Base-by-base conservation (phyloP, 352 stramenopile species). In the Globisporangium cederbergense region DNA sequence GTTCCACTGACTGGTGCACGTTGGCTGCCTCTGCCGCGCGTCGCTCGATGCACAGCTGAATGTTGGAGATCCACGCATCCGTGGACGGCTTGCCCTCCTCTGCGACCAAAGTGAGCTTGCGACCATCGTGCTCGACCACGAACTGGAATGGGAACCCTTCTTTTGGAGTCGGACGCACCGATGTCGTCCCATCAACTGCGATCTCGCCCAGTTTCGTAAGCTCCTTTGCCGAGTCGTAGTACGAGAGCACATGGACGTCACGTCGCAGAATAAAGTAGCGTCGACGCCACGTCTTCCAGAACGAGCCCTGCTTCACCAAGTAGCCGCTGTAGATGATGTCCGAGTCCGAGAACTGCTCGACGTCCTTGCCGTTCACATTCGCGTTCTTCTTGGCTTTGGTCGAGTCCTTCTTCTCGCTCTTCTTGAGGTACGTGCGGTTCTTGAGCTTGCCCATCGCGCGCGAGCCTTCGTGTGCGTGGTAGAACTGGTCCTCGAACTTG, bases 401-500 rank as follows among this genome's bases (percentile, higher is more conserved):
- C n/a, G 56, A 65, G 42, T 76, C 71, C 9, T 70, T 74, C 54
- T 73, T 73, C 40, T 71, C 67, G 8, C 34, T 58, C 50, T 81
- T 68, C 59, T 92, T 90, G 58, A 88, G 62, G 50, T 90, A 84
- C 32, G 79, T 66, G 56, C 87, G 85, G 68, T 87, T 90, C 66
- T 89, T 91, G 42, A 96, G 73, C 52, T 90, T 74, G 1, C 83
- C 87, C 75, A 94, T 90, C 28, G 87, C 73, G 36, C 86, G 88
- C 58, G 85, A 94, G 28, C 75, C 85, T 56, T 92, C 82, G 32
- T 89, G 82, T 22, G 87, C 81, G 63, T 93, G 85, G 61, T 93
- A 92, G 65, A 91, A 96, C 67, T 96, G 87, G 65, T 96, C 87
- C 42, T 96, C 79, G 68, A 94, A 92, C 62, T 76, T 83, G 3